Conservation (phyloP, 768 basidiomycete species). For the Neoboletus brunneissimus region DNA sequence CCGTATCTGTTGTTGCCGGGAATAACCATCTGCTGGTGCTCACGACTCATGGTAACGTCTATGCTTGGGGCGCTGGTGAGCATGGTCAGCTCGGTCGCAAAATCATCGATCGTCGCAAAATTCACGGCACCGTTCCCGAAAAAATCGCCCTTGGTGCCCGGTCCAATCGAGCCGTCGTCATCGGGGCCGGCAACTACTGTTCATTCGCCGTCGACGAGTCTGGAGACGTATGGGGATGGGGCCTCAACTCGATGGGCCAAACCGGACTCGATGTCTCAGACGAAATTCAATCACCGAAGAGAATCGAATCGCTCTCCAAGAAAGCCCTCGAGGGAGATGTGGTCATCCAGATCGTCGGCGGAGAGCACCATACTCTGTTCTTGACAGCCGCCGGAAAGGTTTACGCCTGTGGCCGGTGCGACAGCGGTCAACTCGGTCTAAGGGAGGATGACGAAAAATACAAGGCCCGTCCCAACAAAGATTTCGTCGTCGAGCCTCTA, state of each 20-base stretch:
- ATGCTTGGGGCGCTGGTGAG: conserved; percentile 88
- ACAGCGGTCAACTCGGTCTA: conserved; percentile 81
- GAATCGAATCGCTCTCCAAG: conserved; percentile 62
- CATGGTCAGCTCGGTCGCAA: conserved; percentile 90
- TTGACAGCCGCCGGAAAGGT: conserved; percentile 80
- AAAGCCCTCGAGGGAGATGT: conserved; percentile 55
- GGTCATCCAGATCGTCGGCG: conserved; percentile 74
- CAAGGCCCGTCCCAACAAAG: conserved; percentile 48
- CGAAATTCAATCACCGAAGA: conserved; percentile 61
- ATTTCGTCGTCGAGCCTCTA: conserved; percentile 65
- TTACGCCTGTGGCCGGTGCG: conserved; percentile 82
- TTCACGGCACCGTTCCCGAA: conserved; percentile 86
- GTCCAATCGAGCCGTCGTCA: conserved; percentile 57
- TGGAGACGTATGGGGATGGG: conserved; percentile 92
- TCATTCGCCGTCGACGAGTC: conserved; percentile 87
- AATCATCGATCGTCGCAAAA: conserved; percentile 83
- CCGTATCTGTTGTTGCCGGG: conserved; percentile 74
- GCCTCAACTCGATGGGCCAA: conserved; percentile 89
- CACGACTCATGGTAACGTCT: conserved; percentile 83
- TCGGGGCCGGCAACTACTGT: conserved; percentile 83
- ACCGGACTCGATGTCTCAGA: conserved; percentile 56
- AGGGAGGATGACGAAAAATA: conserved; percentile 64
- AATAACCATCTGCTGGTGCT: conserved; percentile 88
- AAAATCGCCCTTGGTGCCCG: conserved; percentile 73
- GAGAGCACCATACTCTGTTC: conserved; percentile 91